Conservation (phyloP, 345 rosid species). For the Carallia pectinifolia region DNA sequence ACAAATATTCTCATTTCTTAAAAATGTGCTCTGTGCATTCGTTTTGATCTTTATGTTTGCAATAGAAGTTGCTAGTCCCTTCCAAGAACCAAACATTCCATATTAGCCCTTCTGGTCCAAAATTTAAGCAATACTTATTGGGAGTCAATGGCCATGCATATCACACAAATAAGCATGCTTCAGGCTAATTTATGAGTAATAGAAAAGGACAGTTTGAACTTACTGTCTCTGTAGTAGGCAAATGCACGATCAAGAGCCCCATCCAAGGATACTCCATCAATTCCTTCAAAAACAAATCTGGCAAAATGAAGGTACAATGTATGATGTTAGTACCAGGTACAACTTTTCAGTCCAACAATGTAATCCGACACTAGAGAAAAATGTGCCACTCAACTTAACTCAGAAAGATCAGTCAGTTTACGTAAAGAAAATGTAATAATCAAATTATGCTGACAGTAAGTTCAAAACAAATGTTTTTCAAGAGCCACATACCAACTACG, state of each 20-base stretch:
- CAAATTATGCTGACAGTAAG: too few relatives aligned
- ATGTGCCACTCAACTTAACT: background rate
- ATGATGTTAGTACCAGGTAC: background rate
- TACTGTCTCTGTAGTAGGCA: conserved; percentile 42
- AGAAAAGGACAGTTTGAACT: conserved; percentile 13
- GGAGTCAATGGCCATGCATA: background rate
- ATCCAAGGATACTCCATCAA: conserved; percentile 53
- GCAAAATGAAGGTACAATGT: background rate
- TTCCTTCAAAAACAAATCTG: conserved; percentile 60
- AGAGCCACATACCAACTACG: too few relatives aligned
- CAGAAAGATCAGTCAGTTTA: background rate
- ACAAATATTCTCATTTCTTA: too few relatives aligned
- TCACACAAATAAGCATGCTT: background rate
- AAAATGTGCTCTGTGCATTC: too few relatives aligned
- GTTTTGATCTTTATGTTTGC: too few relatives aligned
- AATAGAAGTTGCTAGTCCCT: too few relatives aligned
- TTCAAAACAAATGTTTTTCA: too few relatives aligned
- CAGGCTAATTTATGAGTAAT: background rate
- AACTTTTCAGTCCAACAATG: background rate
- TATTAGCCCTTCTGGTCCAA: background rate
- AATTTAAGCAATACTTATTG: background rate
- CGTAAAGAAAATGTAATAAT: background rate
- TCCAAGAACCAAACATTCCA: background rate
- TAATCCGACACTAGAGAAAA: background rate
- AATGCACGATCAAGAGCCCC: conserved; percentile 53